Evolutionary conservation across 768 basidiomycete genomes (phyloP).

Genomic region (Boletus subcaerulescens): DNA sequence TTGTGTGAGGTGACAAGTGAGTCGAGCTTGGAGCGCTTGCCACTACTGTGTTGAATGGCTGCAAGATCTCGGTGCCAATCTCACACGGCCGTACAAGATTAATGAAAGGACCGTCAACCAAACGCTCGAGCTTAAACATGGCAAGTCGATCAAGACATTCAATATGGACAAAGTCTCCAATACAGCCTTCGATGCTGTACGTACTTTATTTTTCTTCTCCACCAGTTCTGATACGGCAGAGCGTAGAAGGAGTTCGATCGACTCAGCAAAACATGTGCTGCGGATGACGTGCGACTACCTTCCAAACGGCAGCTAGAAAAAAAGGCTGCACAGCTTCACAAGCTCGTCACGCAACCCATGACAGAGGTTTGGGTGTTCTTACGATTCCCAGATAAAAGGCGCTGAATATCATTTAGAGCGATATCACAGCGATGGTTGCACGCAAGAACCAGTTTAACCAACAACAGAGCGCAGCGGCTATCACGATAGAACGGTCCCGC

Average conservation of each 20-base stretch:
- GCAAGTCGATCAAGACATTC: slow-evolving; percentile 57
- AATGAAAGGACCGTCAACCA: slow-evolving; percentile 65
- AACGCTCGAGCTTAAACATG: slow-evolving; percentile 73
- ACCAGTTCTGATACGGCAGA: slow-evolving; percentile 8
- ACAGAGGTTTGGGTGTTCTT: slow-evolving; percentile 65
- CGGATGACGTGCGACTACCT: slow-evolving; percentile 63
- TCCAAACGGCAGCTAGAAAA: slow-evolving; percentile 62
- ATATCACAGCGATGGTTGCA: slow-evolving; percentile 75
- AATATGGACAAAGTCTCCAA: slow-evolving; percentile 90
- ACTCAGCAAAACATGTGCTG: slow-evolving; percentile 40
- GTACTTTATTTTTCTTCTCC: slow-evolving; percentile 23
- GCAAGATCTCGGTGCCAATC: slow-evolving; percentile 51
- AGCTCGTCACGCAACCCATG: slow-evolving; percentile 55
- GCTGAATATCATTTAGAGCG: slow-evolving; percentile 50
- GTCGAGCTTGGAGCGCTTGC: slow-evolving; percentile 29
- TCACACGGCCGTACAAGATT: slow-evolving; percentile 67
- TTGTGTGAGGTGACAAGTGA: slow-evolving; percentile 76
- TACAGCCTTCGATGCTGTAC: slow-evolving; percentile 55
- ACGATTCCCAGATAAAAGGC: not conserved
- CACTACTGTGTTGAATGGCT: slow-evolving; percentile 3
- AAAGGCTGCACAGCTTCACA: slow-evolving; percentile 62
- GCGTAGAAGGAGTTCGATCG: slow-evolving; percentile 72
- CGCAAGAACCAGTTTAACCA: slow-evolving; percentile 52
- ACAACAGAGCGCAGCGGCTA: slow-evolving; percentile 31
- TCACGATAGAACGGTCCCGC: slow-evolving; percentile 60